Evolutionary conservation across 2,329 filamentous ascomycete genomes (phyloP).

Genomic region (Monilinia aucupariae): DNA sequence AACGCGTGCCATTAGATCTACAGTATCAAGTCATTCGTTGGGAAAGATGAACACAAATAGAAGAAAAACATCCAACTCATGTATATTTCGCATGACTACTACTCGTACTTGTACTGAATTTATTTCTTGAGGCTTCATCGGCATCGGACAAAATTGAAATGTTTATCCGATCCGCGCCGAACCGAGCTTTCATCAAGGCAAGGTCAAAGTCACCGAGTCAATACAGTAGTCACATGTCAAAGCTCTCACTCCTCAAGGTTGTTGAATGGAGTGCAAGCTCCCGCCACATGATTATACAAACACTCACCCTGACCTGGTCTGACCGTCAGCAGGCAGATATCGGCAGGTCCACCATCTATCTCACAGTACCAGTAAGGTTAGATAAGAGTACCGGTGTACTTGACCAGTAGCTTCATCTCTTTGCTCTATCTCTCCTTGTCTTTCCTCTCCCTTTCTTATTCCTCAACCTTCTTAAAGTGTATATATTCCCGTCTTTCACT

Average conservation of each 20-base stretch:
- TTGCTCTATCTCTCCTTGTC: background rate
- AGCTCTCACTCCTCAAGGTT: background rate
- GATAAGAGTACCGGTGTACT: too few relatives aligned
- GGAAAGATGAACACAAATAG: background rate
- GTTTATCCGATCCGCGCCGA: conserved; percentile 9
- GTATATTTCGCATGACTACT: background rate
- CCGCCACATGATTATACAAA: conserved; percentile 14
- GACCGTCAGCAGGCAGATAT: background rate
- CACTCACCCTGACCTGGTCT: background rate
- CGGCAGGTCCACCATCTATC: background rate
- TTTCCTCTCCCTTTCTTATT: background rate
- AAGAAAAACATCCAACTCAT: background rate
- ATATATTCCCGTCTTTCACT: background rate
- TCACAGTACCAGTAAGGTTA: background rate
- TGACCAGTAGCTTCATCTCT: too few relatives aligned
- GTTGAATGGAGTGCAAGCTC: too few relatives aligned
- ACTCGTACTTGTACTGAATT: too few relatives aligned
- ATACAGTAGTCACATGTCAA: background rate
- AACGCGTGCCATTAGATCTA: background rate
- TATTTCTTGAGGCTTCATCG: background rate
- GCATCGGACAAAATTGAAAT: background rate
- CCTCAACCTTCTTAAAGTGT: background rate
- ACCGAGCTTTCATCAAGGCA: background rate
- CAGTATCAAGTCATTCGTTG: background rate
- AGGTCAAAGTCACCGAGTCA: too few relatives aligned